Conservation (phyloP, 164 flowering plant genomes). For the Vitis amurensis region DNA sequence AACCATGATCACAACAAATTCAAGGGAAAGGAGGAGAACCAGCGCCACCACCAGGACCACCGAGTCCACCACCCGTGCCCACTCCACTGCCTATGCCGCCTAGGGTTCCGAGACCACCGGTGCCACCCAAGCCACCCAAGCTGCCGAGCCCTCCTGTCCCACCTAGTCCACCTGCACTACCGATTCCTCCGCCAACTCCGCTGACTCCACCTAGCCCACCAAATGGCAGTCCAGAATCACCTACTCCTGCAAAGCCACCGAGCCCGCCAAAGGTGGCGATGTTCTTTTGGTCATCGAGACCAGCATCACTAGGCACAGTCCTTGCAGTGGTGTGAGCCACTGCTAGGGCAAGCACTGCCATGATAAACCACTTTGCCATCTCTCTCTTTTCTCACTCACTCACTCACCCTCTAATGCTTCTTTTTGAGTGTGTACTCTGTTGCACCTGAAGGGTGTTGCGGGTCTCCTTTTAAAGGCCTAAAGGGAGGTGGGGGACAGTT, state of each 20-base stretch:
- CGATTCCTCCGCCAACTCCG: conserved; percentile 10
- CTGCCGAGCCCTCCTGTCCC: conserved; percentile 17
- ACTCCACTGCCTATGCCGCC: conserved; percentile 14
- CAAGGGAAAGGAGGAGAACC: conserved; percentile 22
- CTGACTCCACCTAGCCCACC: conserved; percentile 17
- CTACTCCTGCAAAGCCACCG: conserved; percentile 30
- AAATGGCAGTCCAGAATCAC: too few species aligned
- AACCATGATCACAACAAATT: not conserved
- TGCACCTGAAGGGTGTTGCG: not conserved
- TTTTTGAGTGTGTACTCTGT: too few species aligned
- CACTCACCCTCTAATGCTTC: not conserved
- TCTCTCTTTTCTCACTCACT: conserved; percentile 2
- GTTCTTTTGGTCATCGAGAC: conserved; percentile 47
- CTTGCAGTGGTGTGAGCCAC: conserved; percentile 27
- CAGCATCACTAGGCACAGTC: conserved; percentile 24
- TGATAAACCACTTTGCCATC: conserved; percentile 27
- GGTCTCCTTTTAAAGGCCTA: conserved; percentile 16
- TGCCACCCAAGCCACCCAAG: conserved; percentile 13
- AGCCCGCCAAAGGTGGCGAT: conserved; percentile 30
- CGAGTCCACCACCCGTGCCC: conserved; percentile 12
- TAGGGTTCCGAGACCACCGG: conserved; percentile 7
- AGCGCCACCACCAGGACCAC: conserved; percentile 19
- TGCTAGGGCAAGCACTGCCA: conserved; percentile 22
- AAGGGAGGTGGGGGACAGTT: conserved; percentile 17
- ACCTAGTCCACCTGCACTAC: conserved; percentile 13